Evolutionary conservation across 2,329 filamentous ascomycete genomes (phyloP).

Genomic region (Aspergillus bombycis): DNA sequence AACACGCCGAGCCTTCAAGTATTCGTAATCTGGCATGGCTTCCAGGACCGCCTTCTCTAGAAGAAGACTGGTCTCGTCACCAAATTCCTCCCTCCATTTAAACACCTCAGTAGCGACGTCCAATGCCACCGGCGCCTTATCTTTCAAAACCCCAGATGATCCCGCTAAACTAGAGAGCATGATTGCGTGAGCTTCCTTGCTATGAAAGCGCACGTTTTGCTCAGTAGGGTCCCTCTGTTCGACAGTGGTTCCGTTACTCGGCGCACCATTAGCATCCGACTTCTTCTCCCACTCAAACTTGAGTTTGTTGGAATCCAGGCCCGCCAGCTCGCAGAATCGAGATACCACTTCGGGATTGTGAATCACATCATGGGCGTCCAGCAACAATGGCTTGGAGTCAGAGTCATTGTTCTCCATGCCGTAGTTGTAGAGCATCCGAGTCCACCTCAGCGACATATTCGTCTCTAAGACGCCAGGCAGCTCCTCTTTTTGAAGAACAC

Average conservation of each 20-base stretch:
- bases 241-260: neutral
- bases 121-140: slow-evolving; percentile 32
- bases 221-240: neutral
- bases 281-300: slow-evolving; percentile 37
- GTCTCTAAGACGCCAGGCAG: slow-evolving; percentile 17
- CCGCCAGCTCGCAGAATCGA: slow-evolving; percentile 31
- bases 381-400: slow-evolving; percentile 30
- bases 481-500: slow-evolving; percentile 21
- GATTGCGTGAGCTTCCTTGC: slow-evolving; percentile 8
- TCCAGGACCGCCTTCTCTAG: slow-evolving; percentile 32
- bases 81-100: slow-evolving; percentile 44
- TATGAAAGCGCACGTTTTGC: slow-evolving; percentile 8
- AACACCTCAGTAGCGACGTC: slow-evolving; percentile 37
- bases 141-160: slow-evolving; percentile 38
- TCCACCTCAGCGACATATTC: slow-evolving; percentile 36
- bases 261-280: neutral
- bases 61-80: slow-evolving; percentile 26
- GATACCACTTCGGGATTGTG: slow-evolving; percentile 33
- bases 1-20: slow-evolving; percentile 33
- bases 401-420: slow-evolving; percentile 28
- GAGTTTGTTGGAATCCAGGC: slow-evolving; percentile 36
- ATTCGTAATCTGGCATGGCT: slow-evolving; percentile 47
- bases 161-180: slow-evolving; percentile 32
- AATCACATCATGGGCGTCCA: slow-evolving; percentile 46
- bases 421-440: slow-evolving; percentile 41